A percentile compares a stretch with the other conserved stretches of the same genome.
Conservation (phyloP, 2,329 filamentous ascomycete species). For the Sporothrix pallida region DNA sequence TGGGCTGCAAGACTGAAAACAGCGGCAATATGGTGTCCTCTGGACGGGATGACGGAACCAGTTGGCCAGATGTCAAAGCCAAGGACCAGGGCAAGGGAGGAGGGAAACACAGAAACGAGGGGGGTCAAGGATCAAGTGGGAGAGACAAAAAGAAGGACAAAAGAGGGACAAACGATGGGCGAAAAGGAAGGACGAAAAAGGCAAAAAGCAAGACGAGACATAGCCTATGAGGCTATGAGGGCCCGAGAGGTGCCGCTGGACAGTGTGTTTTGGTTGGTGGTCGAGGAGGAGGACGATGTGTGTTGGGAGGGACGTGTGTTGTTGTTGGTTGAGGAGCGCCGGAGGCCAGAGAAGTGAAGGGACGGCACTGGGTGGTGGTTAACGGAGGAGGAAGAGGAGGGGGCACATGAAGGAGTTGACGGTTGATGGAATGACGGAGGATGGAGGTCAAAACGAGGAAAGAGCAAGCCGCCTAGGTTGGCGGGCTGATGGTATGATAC, state of each 20-base stretch:
- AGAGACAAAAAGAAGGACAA: no score
- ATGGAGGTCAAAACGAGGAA: constrained; percentile 15
- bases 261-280: constrained; percentile 9
- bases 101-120: background rate
- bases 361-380: no score
- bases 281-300: background rate
- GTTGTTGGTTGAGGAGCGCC: background rate
- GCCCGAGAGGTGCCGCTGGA: constrained; percentile 24
- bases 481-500: constrained; percentile 27
- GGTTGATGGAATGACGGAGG: constrained; percentile 4
- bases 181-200: constrained; percentile 7
- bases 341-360: background rate
- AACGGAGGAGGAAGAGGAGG: background rate
- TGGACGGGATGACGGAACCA: constrained; percentile 23
- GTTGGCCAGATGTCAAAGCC: constrained; percentile 15
- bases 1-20: background rate
- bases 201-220: constrained; percentile 34
- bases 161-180: no score
- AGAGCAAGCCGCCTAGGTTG: constrained; percentile 21
- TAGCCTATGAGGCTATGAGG: constrained; percentile 28
- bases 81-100: constrained; percentile 16
- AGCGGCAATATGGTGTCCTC: background rate
- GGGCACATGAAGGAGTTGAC: constrained; percentile 1
- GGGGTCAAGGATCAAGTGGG: no score
- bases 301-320: background rate